Base-by-base conservation (phyloP, 2,329 filamentous ascomycete species). In the Fusarium piperis region DNA sequence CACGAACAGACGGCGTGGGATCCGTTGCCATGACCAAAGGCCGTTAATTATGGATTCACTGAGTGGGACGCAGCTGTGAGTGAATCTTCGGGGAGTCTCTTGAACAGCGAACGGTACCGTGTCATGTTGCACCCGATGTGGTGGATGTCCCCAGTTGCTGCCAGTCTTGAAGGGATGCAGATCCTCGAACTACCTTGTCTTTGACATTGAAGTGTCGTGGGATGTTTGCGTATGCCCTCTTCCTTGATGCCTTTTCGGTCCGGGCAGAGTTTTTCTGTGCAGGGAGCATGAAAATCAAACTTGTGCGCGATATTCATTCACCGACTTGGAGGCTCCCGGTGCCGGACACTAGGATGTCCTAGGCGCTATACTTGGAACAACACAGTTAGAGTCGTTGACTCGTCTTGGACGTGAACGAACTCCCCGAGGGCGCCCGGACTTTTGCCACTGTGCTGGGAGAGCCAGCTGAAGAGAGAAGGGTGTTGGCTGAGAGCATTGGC, bases 371-470 rank as follows among this genome's bases (percentile, higher is more conserved):
- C 65, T 72, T 64, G 51, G 23, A 39, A 33, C 3, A 23, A 72
- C 67, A 28, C 33, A 64, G 70, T 62, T 70, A 70, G 69, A 70
- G 28, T 62, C 59, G 9, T 39, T 61, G 51, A 59, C 32, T 26
- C 44, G 38, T 18, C 63, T 32, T 48, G 44, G 39, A 55, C 16
- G n/a, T 41, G 38, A 62, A 64, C 62, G 39, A 70, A 73, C 70
- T 72, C 70, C 70, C 70, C 70, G 70, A 72, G 11, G 35, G 39
- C 62, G 68, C 44, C 68, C 65, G 41, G 46, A 48, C n/a, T 20
- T 61, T 64, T 60, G 62, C 56, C 59, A 62, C 59, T 36, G 41
- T 44, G 46, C 13, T 28, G 26, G 39, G 33, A 30, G 46, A 44
- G 46, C 23, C 23, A 23, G 23, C 46, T 60, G 65, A 59, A 53